Evolutionary conservation across 345 rosid genomes (phyloP).

Genomic region (Balakata baccata): DNA sequence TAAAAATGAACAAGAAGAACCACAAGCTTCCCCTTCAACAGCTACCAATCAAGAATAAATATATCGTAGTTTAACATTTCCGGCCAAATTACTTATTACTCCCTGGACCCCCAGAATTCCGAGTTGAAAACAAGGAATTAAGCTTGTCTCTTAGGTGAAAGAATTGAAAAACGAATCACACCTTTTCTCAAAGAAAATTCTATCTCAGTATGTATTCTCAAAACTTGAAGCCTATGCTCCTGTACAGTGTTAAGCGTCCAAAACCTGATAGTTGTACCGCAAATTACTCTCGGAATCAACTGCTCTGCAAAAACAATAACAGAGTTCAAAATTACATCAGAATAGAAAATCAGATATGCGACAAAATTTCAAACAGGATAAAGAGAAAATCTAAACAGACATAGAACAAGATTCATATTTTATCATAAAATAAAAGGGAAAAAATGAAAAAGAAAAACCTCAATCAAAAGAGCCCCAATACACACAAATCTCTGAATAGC

Average conservation of each 20-base stretch:
- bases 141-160: neutral
- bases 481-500: neutral
- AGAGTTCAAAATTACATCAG: neutral
- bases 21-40: conserved; percentile 7
- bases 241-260: too few relatives aligned
- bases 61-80: conserved; percentile 47
- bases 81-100: conserved; percentile 1
- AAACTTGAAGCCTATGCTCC: too few relatives aligned
- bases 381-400: neutral
- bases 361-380: neutral
- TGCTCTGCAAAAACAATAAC: conserved; percentile 14
- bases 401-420: neutral
- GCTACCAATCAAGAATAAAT: conserved; percentile 52
- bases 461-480: neutral
- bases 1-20: neutral
- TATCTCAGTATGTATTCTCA: too few relatives aligned
- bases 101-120: conserved; percentile 17
- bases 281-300: neutral
- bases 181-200: too few relatives aligned
- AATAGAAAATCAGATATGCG: neutral
- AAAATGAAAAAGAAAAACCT: neutral
- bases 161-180: neutral
- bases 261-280: too few relatives aligned
- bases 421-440: neutral
- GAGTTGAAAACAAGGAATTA: neutral